Conservation (phyloP, 257 asterid species). For the Solanum piurae region DNA sequence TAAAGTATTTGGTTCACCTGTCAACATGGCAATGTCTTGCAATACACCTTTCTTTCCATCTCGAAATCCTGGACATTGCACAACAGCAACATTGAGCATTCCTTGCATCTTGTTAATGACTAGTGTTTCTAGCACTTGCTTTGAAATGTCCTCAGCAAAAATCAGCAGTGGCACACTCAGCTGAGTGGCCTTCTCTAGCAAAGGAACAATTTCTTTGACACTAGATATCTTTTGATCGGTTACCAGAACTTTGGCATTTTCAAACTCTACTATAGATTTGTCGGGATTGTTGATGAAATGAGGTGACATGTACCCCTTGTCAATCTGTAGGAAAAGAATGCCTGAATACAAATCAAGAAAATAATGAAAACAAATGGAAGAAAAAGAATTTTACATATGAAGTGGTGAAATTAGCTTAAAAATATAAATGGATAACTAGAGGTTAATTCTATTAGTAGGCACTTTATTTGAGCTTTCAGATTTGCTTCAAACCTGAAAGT, state of each 20-base stretch:
- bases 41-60: conserved; percentile 76
- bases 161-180: conserved; percentile 83
- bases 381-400: not conserved
- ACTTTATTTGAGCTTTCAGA: not conserved
- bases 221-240: conserved; percentile 71
- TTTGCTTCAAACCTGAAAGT: not conserved
- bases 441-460: not conserved
- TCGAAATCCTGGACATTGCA: conserved; percentile 78
- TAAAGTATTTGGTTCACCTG: conserved; percentile 36
- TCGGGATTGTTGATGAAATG: conserved; percentile 68
- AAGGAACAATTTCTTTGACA: conserved; percentile 61
- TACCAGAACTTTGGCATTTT: conserved; percentile 77
- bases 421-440: not conserved
- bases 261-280: conserved; percentile 72
- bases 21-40: conserved; percentile 93
- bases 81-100: conserved; percentile 63
- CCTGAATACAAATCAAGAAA: conserved; percentile 71
- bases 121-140: conserved; percentile 66
- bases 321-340: conserved; percentile 87
- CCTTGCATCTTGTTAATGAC: conserved; percentile 76
- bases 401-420: not conserved
- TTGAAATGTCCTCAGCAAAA: conserved; percentile 80
- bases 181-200: conserved; percentile 90
- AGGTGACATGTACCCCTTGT: conserved; percentile 94
- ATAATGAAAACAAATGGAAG: conserved; percentile 17